A percentile compares a stretch with the other conserved stretches of the same genome.
These are phyloP conservation scores for Wickerhamomyces queroliae DNA, from an alignment of 805 yeast species.

Conservation along the genomic window DNA sequence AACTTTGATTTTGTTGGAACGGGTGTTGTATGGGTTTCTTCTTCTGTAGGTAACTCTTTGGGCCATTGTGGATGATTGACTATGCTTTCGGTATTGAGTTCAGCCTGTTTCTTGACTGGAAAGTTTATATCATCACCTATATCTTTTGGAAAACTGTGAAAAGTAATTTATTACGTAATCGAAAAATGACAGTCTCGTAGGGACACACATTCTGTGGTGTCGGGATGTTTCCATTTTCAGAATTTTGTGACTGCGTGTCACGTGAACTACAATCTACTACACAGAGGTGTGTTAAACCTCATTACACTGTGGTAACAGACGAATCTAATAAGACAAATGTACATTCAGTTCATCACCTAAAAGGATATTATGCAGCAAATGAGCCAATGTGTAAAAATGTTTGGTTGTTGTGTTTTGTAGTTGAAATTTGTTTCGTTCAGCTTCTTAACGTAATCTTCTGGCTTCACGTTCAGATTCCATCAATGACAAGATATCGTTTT, in stretches of 20 bases:
- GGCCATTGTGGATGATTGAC: slow-evolving; percentile 66
- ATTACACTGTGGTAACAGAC: slow-evolving; percentile 1
- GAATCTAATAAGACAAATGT: slow-evolving; percentile 17
- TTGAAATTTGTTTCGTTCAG: slow-evolving; percentile 9
- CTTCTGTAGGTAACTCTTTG: slow-evolving; percentile 97
- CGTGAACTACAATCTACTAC: not conserved
- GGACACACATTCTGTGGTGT: slow-evolving; percentile 5
- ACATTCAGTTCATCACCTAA: slow-evolving; percentile 21
- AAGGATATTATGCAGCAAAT: not conserved
- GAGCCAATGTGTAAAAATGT: slow-evolving; percentile 1
- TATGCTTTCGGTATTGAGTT: not conserved
- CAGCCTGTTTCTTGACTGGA: not conserved
- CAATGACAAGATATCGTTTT: slow-evolving; percentile 95
- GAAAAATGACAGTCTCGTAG: slow-evolving; percentile 15
- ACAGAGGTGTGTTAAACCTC: slow-evolving; percentile 1
- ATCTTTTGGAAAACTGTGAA: not conserved
- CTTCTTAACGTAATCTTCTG: slow-evolving; percentile 76
- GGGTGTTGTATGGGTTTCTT: slow-evolving; percentile 99
- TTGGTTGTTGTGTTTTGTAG: not conserved
- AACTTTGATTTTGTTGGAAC: slow-evolving; percentile 98
- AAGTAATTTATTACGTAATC: too few relatives aligned
- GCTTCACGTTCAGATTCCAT: slow-evolving; percentile 99
- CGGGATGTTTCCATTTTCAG: slow-evolving; percentile 6
- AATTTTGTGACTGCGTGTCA: slow-evolving; percentile 14
- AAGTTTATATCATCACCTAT: not conserved